Conservation (phyloP, 2,329 filamentous ascomycete species). For the Neofusicoccum laricinum region DNA sequence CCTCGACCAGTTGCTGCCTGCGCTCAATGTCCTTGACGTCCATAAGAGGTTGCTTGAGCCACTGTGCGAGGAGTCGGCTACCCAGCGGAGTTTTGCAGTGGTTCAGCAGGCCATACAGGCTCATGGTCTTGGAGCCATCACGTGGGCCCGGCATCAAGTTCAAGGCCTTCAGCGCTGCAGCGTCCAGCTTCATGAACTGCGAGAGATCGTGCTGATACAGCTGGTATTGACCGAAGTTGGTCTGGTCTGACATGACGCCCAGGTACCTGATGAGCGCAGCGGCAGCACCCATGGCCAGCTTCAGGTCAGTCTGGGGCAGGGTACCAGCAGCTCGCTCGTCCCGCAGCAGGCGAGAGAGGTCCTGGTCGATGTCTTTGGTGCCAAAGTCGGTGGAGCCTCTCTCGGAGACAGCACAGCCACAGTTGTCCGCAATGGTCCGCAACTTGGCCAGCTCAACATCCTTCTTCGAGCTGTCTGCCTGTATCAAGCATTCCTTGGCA, state of each 20-base stretch:
- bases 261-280: slow-evolving; percentile 94
- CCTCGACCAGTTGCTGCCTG: slow-evolving; percentile 90
- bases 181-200: slow-evolving; percentile 98
- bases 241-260: slow-evolving; percentile 81
- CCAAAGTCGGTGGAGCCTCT: slow-evolving; percentile 74
- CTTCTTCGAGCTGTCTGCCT: slow-evolving; percentile 73
- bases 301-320: slow-evolving; percentile 86
- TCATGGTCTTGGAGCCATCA: slow-evolving; percentile 97
- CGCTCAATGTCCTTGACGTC: slow-evolving; percentile 82
- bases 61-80: slow-evolving; percentile 85
- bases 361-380: slow-evolving; percentile 91
- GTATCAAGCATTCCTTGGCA: slow-evolving; percentile 89
- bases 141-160: slow-evolving; percentile 96
- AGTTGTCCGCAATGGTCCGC: slow-evolving; percentile 84
- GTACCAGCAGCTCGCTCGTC: slow-evolving; percentile 76
- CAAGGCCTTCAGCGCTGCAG: slow-evolving; percentile 86
- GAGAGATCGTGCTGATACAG: slow-evolving; percentile 95
- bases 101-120: slow-evolving; percentile 86
- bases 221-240: slow-evolving; percentile 96
- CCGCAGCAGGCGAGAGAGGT: slow-evolving; percentile 80
- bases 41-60: slow-evolving; percentile 98
- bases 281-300: slow-evolving; percentile 93
- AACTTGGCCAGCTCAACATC: slow-evolving; percentile 87
- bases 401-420: slow-evolving; percentile 85
- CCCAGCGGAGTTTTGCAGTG: slow-evolving; percentile 97